Evolutionary conservation across 345 rosid species (phyloP).

Genomic region (Adansonia digitata): DNA sequence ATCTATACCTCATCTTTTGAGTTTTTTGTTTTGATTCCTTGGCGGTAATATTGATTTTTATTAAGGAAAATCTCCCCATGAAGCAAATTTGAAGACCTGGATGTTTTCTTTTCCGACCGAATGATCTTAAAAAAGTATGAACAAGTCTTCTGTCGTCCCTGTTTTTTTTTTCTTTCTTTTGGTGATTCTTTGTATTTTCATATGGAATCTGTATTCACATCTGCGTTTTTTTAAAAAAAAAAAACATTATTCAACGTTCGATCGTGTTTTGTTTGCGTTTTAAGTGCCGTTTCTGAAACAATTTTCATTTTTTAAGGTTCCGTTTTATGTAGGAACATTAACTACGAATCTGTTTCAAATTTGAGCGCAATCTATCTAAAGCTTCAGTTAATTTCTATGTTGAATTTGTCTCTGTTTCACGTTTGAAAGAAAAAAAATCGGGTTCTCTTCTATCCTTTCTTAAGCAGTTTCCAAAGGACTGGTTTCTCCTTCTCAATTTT

Average conservation of each 20-base stretch:
- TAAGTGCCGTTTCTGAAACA: not conserved
- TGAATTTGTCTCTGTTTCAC: not conserved
- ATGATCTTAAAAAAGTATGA: not conserved
- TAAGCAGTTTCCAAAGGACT: not conserved
- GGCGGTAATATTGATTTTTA: not conserved
- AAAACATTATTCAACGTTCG: not conserved
- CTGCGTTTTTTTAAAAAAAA: no score
- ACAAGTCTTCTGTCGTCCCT: not conserved
- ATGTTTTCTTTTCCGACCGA: not conserved
- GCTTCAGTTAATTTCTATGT: not conserved
- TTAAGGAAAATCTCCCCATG: not conserved
- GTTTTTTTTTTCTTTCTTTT: no score
- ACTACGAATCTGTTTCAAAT: not conserved
- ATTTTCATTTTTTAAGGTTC: not conserved
- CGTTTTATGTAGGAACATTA: not conserved
- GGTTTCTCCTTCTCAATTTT: not conserved
- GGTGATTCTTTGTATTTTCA: not conserved
- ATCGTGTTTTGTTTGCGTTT: constrained; percentile 5
- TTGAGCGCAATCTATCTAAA: not conserved
- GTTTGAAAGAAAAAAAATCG: not conserved
- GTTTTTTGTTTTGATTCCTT: not conserved
- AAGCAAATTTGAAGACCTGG: not conserved
- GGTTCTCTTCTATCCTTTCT: not conserved
- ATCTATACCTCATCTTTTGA: not conserved
- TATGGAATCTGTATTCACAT: not conserved